Evolutionary conservation across 2,329 filamentous ascomycete genomes (phyloP), one percentile per base, ranked within the genome.

Genomic region (Diaporthe sp.): DNA sequence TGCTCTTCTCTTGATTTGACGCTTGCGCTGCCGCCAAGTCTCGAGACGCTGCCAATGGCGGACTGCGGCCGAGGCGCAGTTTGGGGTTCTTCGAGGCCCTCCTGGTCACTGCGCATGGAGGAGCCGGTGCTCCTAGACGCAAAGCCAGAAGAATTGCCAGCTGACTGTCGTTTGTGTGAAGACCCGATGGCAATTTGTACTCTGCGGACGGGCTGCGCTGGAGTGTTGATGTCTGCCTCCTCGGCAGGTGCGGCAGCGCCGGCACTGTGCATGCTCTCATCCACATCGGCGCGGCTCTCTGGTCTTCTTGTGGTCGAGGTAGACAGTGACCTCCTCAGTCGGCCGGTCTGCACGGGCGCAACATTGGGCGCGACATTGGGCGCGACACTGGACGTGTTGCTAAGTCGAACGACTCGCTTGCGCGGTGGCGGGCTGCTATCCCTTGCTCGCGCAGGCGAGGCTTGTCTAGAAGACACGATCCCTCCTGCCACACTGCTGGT

Each of bases 1-100:
- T 86, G 85, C 47, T 94, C 92, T 34, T 95, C 93, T 3, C 91
- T 86, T 68, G 87, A 86, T 49, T 86, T 86, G 58, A 87, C 84
- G 2, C 89, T 89, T 4, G 90, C 86, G 49, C 89, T 89, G 4
- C 90, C 86, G 51, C 86, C 82, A 76, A 89, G 87, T 80, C 89
- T 87, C 67, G 89, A 89, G 72, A 88, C 87, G 79, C 89, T 92
- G 51, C 88, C 88, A 28, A 85, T 80, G 63, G 87, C 85, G 34
- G 86, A 82, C 28, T 87, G 84, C n/a, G 88, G 84, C 20, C 88
- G 87, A 9, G 86, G 84, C 20, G 85, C 85, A 4, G 89, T 91
- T 28, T 86, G 85, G 5, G 89, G 87, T 10, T 87, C 87, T 49
- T 90, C 88, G 0, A 83, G 82, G 4, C 81, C 82, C 20, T 90